phyloP scores from a whole-genome alignment of 805 yeast species.

The Cyberlindnera saturnus region DNA sequence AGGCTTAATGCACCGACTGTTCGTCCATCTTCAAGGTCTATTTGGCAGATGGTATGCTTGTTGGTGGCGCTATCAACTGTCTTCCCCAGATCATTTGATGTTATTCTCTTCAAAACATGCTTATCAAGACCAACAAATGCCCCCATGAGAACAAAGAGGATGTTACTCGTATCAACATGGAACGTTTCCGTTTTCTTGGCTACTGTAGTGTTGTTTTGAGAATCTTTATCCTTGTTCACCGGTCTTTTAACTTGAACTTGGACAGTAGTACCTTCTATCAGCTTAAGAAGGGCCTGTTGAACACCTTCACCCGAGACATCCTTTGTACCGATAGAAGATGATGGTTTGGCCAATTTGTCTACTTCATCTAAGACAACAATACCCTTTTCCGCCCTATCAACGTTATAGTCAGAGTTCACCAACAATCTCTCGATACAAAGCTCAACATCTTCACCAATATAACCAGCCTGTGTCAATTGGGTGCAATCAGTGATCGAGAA shows the following conservation, averaged over 20 bases:
- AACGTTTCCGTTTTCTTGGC: constrained; percentile 36
- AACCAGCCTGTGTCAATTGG: constrained; percentile 58
- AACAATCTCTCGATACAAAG: constrained; percentile 47
- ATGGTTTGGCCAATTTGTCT: constrained; percentile 49
- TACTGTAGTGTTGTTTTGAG: constrained; percentile 25
- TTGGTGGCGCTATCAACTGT: constrained; percentile 12
- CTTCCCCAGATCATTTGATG: constrained; percentile 22
- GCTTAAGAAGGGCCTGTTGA: constrained; percentile 51
- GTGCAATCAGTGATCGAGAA: constrained; percentile 58
- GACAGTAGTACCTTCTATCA: constrained; percentile 51
- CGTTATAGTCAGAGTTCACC: constrained; percentile 44
- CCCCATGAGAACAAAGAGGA: constrained; percentile 52
- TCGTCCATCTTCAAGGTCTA: constrained; percentile 32
- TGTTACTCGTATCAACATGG: constrained; percentile 49
- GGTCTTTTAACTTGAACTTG: constrained; percentile 42
- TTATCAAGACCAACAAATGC: constrained; percentile 56
- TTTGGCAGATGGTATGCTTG: constrained; percentile 26
- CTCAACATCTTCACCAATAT: constrained; percentile 61
- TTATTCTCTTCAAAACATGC: constrained; percentile 36
- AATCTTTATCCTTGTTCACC: constrained; percentile 25
- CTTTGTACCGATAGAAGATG: constrained; percentile 40
- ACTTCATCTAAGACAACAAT: constrained; percentile 56
- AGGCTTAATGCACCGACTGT: constrained; percentile 37
- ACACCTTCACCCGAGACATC: constrained; percentile 65
- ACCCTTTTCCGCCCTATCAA: constrained; percentile 48